Percentiles rank a stretch among this genome's conserved stretches.
Evolutionary conservation across 148 eudicot species (phyloP).

Genomic region (Drosera capensis): DNA sequence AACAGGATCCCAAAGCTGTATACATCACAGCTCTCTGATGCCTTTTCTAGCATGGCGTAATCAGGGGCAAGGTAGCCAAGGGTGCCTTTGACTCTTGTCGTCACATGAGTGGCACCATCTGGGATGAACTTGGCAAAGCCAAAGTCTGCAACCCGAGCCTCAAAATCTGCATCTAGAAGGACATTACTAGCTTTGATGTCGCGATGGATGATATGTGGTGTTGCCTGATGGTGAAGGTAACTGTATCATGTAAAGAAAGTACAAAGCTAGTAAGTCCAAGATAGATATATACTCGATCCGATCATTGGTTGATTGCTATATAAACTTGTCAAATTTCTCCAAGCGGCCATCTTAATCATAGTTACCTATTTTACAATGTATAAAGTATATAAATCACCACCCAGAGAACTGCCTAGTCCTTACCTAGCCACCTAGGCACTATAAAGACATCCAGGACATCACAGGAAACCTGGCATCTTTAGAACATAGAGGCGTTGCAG

Average conservation of each 20-base stretch:
- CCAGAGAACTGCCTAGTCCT: too few species aligned
- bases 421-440: too few species aligned
- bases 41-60: constrained; percentile 64
- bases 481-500: neutral
- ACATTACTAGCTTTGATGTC: constrained; percentile 91
- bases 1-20: constrained; percentile 85
- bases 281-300: too few species aligned
- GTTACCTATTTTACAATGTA: too few species aligned
- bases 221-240: constrained; percentile 74
- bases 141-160: constrained; percentile 73
- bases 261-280: too few species aligned
- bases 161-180: constrained; percentile 57
- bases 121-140: constrained; percentile 74
- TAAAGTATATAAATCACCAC: neutral
- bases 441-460: too few species aligned
- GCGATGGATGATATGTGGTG: constrained; percentile 88
- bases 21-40: constrained; percentile 72
- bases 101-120: constrained; percentile 60
- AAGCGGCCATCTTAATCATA: too few species aligned
- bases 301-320: too few species aligned
- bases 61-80: constrained; percentile 82
- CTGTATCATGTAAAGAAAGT: constrained; percentile 16
- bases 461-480: too few species aligned
- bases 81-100: constrained; percentile 56
- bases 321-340: too few species aligned